phyloP scores from a whole-genome alignment of 2,329 filamentous ascomycete species.

The Polytolypa hystricis region DNA sequence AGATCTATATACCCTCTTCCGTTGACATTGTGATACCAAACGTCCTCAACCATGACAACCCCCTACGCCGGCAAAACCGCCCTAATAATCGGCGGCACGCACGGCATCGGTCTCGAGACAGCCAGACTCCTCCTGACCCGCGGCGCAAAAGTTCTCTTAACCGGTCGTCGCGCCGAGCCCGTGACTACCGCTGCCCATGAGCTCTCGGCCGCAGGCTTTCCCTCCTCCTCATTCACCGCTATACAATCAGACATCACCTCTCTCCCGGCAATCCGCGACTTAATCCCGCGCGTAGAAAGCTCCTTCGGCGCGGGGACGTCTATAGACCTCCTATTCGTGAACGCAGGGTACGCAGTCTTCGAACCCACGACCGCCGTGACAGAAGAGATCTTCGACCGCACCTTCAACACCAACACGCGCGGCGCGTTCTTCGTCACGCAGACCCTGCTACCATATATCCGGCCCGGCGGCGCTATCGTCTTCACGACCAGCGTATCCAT shows the following conservation, averaged over 20 bases:
- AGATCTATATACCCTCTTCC: too few relatives aligned
- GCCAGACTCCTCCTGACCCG: slow-evolving; percentile 24
- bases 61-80: slow-evolving; percentile 23
- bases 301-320: slow-evolving; percentile 2
- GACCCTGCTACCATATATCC: slow-evolving; percentile 5
- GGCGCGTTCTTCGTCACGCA: slow-evolving; percentile 9
- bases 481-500: slow-evolving; percentile 10
- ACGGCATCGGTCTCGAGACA: slow-evolving; percentile 33
- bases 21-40: too few relatives aligned
- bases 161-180: slow-evolving; percentile 16
- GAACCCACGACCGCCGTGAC: slow-evolving; percentile 1
- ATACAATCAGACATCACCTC: slow-evolving; percentile 10
- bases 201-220: not conserved
- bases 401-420: slow-evolving; percentile 10
- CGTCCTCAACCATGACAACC: not conserved
- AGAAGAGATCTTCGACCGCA: slow-evolving; percentile 6
- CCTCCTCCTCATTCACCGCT: slow-evolving; percentile 1
- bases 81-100: slow-evolving; percentile 32
- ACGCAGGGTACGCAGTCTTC: slow-evolving; percentile 7
- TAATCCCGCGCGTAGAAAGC: slow-evolving; percentile 3
- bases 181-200: slow-evolving; percentile 6
- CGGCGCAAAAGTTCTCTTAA: slow-evolving; percentile 31
- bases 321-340: slow-evolving; percentile 11
- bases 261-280: slow-evolving; percentile 1
- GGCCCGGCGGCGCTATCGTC: slow-evolving; percentile 8